Evolutionary conservation across 1,284 basidiomycete species (phyloP), one percentile per base, ranked within the genome.

Genomic region (Bjerkandera adusta): DNA sequence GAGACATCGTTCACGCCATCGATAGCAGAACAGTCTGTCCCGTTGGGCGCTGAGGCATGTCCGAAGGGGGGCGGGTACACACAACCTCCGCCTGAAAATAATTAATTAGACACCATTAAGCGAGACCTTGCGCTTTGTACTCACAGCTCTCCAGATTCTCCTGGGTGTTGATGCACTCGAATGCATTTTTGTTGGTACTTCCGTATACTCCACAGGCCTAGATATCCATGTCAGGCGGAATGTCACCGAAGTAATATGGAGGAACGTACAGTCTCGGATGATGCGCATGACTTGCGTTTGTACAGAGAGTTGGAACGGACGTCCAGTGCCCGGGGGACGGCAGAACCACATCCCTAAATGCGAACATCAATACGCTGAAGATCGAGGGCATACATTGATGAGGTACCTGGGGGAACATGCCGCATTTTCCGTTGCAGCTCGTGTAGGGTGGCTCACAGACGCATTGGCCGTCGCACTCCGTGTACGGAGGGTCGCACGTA

Each of bases 401-500:
- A 40, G 52, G 13, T 36, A 60, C 57, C 21, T 52, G 15, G 12
- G 16, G 15, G 12, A 44, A 39, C 34, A 45, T 49, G 16, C 47
- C 51, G 21, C 58, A 60, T 35, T 53, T 26, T 5, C 57, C 58
- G 35, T 60, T 60, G 47, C 57, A 58, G 10, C 41, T 30, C 10
- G 29, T 36, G 40, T 53, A 50, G 6, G 56, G 56, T 4, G 47
- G n/a, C 3, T 35, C 13, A 34, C 58, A 60, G 34, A 51, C 56
- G 26, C 58, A 60, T 37, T 59, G 24, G 18, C 46, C 33, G 4
- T 43, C 52, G 15, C 43, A 22, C 25, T 22, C 21, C 15, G 51
- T 46, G 16, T 43, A 56, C 4, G 56, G 54, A 5, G 39, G 7
- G 1, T 48, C 25, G 45, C 58, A 60, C 4, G 30, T 13, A 42